These are phyloP conservation scores for Pichia kluyveri DNA, from an alignment of 805 yeast genomes.

Conservation along the genomic window DNA sequence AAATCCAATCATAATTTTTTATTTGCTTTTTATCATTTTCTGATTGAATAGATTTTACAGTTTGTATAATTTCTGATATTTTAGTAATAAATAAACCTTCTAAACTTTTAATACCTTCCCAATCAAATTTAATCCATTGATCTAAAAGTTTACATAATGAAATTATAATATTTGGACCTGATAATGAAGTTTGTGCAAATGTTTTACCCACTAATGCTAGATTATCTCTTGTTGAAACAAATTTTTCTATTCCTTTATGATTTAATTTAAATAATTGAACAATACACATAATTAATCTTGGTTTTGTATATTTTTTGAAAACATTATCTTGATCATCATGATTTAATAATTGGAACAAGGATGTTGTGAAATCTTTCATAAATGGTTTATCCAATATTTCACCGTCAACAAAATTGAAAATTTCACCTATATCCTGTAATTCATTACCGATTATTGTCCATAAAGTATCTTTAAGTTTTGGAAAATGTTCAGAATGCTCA, in stretches of 20 bases:
- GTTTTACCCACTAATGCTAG: neutral
- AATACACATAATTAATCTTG: neutral
- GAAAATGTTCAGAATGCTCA: neutral
- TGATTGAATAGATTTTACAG: neutral
- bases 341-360: neutral
- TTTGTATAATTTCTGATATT: neutral
- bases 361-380: neutral
- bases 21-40: neutral
- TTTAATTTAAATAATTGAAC: neutral
- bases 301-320: neutral
- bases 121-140: conserved; percentile 4
- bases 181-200: neutral
- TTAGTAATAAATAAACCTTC: conserved; percentile 1
- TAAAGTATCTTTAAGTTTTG: neutral
- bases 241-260: neutral
- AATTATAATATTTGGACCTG: neutral
- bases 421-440: conserved; percentile 1
- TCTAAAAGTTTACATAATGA: neutral
- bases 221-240: neutral
- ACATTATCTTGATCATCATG: neutral
- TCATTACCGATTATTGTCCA: neutral
- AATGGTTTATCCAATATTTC: neutral
- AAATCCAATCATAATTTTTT: conserved; percentile 1
- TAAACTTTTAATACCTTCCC: neutral
- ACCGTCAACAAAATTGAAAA: neutral